These are phyloP conservation scores for Cytospora leucostoma DNA, from an alignment of 2,329 filamentous ascomycete genomes.

Conservation along the genomic window DNA sequence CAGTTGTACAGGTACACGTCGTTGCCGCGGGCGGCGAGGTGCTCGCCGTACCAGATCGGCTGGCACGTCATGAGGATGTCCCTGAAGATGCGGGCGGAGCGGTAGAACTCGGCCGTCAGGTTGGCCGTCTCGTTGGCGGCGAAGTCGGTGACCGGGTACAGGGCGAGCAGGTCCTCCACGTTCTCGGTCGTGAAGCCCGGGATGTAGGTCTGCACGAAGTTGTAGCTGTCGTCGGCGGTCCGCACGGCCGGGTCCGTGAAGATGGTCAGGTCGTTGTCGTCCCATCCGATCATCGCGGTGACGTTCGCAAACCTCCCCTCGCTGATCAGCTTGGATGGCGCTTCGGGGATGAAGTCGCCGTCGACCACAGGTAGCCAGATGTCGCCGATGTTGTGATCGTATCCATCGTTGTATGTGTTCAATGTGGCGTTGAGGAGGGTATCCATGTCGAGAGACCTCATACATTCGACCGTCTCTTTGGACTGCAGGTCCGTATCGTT, in stretches of 20 bases:
- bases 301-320: constrained; percentile 45
- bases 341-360: constrained; percentile 49
- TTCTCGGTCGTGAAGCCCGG: constrained; percentile 39
- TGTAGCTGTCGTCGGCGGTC: constrained; percentile 41
- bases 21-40: constrained; percentile 41
- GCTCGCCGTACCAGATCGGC: constrained; percentile 44
- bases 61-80: constrained; percentile 55
- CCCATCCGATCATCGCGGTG: constrained; percentile 47
- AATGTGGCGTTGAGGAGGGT: constrained; percentile 47
- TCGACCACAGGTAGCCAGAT: constrained; percentile 54
- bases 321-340: constrained; percentile 44
- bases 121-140: constrained; percentile 39
- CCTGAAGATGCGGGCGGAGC: constrained; percentile 49
- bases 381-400: constrained; percentile 51
- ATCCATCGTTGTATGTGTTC: constrained; percentile 43
- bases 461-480: constrained; percentile 46
- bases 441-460: constrained; percentile 46
- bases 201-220: constrained; percentile 44
- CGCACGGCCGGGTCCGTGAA: constrained; percentile 45
- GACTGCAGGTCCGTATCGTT: constrained; percentile 44
- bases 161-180: constrained; percentile 44
- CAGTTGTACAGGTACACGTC: constrained; percentile 52
- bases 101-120: constrained; percentile 51
- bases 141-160: constrained; percentile 55
- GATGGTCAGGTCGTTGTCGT: constrained; percentile 46